Conservation (phyloP, 352 stramenopile species). For the Phytophthora pini region DNA sequence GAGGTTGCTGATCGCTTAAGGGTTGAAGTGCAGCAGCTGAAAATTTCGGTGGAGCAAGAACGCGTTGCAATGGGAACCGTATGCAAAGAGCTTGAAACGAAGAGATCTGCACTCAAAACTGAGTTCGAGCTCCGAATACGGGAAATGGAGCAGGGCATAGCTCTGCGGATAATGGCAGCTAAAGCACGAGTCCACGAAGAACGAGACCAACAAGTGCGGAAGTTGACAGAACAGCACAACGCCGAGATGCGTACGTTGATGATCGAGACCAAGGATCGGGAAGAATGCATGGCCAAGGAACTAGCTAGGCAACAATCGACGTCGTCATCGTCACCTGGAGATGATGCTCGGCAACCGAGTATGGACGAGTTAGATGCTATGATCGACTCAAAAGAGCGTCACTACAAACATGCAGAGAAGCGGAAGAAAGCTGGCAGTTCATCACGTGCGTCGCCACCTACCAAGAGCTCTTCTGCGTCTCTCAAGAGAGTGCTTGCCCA, state of each 20-base stretch:
- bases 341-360: slow-evolving; percentile 34
- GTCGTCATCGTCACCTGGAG: slow-evolving; percentile 27
- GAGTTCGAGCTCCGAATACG: slow-evolving; percentile 34
- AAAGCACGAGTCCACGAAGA: slow-evolving; percentile 49
- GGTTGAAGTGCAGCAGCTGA: slow-evolving; percentile 26
- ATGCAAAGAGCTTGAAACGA: slow-evolving; percentile 33
- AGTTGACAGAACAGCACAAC: slow-evolving; percentile 52
- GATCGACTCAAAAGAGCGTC: slow-evolving; percentile 42
- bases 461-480: slow-evolving; percentile 20
- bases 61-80: slow-evolving; percentile 2
- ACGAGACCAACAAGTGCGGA: slow-evolving; percentile 39
- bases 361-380: slow-evolving; percentile 52
- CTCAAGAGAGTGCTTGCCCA: slow-evolving; percentile 41
- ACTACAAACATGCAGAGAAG: slow-evolving; percentile 27
- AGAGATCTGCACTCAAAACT: slow-evolving; percentile 26
- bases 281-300: slow-evolving; percentile 7
- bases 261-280: slow-evolving; percentile 15
- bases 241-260: slow-evolving; percentile 41
- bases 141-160: slow-evolving; percentile 42
- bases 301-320: slow-evolving; percentile 30
- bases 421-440: slow-evolving; percentile 21
- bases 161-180: slow-evolving; percentile 36
- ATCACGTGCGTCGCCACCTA: slow-evolving; percentile 13
- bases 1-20: slow-evolving; percentile 23
- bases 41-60: slow-evolving; percentile 29